These are phyloP conservation scores for Euphorbia pulcherrima DNA, from an alignment of 345 rosid species.

Conservation along the genomic window DNA sequence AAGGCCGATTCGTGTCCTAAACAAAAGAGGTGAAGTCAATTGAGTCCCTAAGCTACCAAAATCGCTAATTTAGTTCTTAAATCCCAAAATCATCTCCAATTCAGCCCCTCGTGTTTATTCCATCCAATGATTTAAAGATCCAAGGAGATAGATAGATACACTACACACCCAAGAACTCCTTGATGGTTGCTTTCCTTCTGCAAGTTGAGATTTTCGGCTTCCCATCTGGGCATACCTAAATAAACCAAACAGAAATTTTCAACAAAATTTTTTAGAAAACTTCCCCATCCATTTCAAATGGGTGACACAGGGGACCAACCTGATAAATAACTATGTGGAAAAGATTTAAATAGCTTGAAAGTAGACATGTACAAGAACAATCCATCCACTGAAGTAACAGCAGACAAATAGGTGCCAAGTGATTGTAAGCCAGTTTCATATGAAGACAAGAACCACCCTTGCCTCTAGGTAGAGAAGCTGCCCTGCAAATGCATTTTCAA, in stretches of 20 bases:
- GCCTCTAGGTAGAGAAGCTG: slow-evolving; percentile 26
- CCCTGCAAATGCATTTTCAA: slow-evolving; percentile 22
- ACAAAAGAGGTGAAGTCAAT: no score
- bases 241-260: background rate
- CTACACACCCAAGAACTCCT: no score
- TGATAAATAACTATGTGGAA: slow-evolving; percentile 23
- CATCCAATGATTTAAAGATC: no score
- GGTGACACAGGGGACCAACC: slow-evolving; percentile 11
- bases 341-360: slow-evolving; percentile 18
- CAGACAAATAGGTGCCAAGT: slow-evolving; percentile 23
- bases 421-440: slow-evolving; percentile 29
- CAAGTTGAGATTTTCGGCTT: no score
- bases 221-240: no score
- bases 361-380: slow-evolving; percentile 22
- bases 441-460: slow-evolving; percentile 28
- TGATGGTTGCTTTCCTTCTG: no score
- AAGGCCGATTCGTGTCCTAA: no score
- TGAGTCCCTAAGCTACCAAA: no score
- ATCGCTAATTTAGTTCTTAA: no score
- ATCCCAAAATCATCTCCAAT: no score
- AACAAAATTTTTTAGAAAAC: background rate
- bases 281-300: background rate
- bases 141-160: no score
- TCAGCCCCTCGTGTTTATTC: no score
- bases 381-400: slow-evolving; percentile 29